A percentile compares a stretch with the other conserved stretches of the same genome.
These are phyloP conservation scores for Actinomortierella wolfii DNA, from an alignment of 371 early-diverging fungal genomes.

Conservation along the genomic window DNA sequence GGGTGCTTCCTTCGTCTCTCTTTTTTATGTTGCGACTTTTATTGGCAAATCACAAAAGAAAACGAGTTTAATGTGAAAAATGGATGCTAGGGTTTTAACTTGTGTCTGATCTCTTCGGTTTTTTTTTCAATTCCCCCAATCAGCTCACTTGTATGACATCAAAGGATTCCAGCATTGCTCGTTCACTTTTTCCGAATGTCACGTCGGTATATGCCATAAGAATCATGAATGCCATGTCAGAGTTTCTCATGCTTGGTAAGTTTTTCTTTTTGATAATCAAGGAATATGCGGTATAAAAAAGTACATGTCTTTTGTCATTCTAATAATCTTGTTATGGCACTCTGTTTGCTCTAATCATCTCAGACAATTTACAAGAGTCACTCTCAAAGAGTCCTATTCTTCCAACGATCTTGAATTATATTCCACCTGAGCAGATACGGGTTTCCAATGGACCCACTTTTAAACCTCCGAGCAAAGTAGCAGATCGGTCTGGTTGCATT, in stretches of 20 bases:
- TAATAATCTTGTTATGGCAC: no score
- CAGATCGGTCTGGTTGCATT: conserved; percentile 42
- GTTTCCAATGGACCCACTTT: conserved; percentile 17
- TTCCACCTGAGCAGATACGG: conserved; percentile 22
- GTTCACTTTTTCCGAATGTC: conserved; percentile 17
- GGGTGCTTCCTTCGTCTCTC: no score
- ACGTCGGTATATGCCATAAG: conserved; percentile 63
- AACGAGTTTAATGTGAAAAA: no score
- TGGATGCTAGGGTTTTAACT: no score
- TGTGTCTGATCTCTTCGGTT: conserved; percentile 1
- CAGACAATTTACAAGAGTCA: conserved; percentile 55
- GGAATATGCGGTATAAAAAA: no score
- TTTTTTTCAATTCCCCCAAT: neutral
- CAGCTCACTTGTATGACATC: conserved; percentile 55
- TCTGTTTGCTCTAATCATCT: neutral
- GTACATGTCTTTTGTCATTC: no score
- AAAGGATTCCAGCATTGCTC: conserved; percentile 49
- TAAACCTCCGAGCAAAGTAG: conserved; percentile 20
- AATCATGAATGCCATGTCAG: conserved; percentile 67
- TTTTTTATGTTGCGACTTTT: no score
- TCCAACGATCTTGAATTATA: conserved; percentile 51
- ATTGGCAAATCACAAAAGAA: no score
- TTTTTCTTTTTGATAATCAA: conserved; percentile 1
- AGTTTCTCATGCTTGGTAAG: conserved; percentile 74
- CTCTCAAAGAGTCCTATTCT: conserved; percentile 55